phyloP scores from a whole-genome alignment of 768 basidiomycete species.

The Thelephora ganbajun region DNA sequence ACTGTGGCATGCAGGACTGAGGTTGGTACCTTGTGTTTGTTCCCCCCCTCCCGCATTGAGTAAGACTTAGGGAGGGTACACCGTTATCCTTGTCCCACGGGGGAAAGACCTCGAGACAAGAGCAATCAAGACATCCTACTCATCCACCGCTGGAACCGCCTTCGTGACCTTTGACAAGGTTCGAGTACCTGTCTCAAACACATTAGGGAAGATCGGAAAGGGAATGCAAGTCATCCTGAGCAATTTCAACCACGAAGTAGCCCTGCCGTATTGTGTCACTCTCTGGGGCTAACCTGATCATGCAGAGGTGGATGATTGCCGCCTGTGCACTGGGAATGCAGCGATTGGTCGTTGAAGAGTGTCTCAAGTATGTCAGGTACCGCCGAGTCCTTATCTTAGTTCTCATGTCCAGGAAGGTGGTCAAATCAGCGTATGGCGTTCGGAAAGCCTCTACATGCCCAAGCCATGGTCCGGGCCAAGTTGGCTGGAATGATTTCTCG shows the following conservation, averaged over 20 bases:
- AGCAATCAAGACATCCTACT: slow-evolving; percentile 88
- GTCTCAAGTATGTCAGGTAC: slow-evolving; percentile 46
- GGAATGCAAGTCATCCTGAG: slow-evolving; percentile 75
- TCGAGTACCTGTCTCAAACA: slow-evolving; percentile 75
- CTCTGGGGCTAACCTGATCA: not conserved
- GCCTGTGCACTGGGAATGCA: slow-evolving; percentile 61
- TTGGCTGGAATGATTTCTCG: slow-evolving; percentile 84
- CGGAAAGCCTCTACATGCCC: slow-evolving; percentile 69
- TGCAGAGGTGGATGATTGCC: slow-evolving; percentile 65
- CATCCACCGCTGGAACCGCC: slow-evolving; percentile 80
- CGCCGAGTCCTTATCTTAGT: not conserved
- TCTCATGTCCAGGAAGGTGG: slow-evolving; percentile 41
- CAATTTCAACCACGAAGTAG: slow-evolving; percentile 71
- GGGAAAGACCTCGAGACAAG: slow-evolving; percentile 68
- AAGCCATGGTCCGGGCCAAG: slow-evolving; percentile 82
- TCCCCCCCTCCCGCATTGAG: not conserved
- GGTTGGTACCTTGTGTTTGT: slow-evolving; percentile 18
- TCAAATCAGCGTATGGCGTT: slow-evolving; percentile 81
- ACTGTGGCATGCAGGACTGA: slow-evolving; percentile 67
- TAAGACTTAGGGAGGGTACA: slow-evolving; percentile 42
- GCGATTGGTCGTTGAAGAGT: slow-evolving; percentile 77
- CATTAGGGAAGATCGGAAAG: slow-evolving; percentile 73
- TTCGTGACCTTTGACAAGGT: slow-evolving; percentile 70
- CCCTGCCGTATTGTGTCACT: not conserved
- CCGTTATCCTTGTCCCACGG: slow-evolving; percentile 64